Evolutionary conservation across 2,329 filamentous ascomycete species (phyloP), one percentile per base, ranked within the genome.

Genomic region (Talaromyces marneffei): DNA sequence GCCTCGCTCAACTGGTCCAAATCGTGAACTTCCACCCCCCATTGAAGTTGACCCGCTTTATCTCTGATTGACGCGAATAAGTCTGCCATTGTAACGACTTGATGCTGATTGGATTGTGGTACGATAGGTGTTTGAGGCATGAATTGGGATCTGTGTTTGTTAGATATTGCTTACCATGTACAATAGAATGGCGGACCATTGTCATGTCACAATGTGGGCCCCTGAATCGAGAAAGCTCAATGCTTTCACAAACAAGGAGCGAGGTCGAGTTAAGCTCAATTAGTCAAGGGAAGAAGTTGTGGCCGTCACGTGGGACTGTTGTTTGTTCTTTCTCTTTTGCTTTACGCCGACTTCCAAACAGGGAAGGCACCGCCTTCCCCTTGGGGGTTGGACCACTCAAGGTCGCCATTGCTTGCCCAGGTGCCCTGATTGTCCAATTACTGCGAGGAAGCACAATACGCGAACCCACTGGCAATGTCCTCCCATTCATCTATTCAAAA

Each of bases 31-130:
- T 7, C 27, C 20, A 56, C 62, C 29, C 57, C 59, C 53, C 16
- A 68, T 70, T 57, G 69, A 69, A 57, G 68, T 71, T 53, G 70
- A 71, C 61, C 66, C 68, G 16, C 53, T 52, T 46, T 39, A 64
- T 14, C 10, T 33, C 29, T 56, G 39, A 33, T 33, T 33, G 46
- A 54, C 35, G 23, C 14, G 29, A 33, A 6, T 18, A 52, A 9
- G 16, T 18, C n/a, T 33, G 29, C n/a, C n/a, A 20, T 52, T 35
- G 9, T 35, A 5, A 4, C 9, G n/a, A 33, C 2, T 52, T 20
- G 25, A 2, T 35, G 4, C 16, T 35, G 29, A 29, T 33, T 2
- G 29, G 35, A 14, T 33, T 2, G 10, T 16, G 20, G 48, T 52
- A 52, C n/a, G 18, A 23, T 35, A n/a, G 33, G 29, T 14, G 25